Percentiles rank a stretch among this genome's conserved stretches.
Evolutionary conservation across 768 basidiomycete species (phyloP).

Genomic region (Russula abietina): DNA sequence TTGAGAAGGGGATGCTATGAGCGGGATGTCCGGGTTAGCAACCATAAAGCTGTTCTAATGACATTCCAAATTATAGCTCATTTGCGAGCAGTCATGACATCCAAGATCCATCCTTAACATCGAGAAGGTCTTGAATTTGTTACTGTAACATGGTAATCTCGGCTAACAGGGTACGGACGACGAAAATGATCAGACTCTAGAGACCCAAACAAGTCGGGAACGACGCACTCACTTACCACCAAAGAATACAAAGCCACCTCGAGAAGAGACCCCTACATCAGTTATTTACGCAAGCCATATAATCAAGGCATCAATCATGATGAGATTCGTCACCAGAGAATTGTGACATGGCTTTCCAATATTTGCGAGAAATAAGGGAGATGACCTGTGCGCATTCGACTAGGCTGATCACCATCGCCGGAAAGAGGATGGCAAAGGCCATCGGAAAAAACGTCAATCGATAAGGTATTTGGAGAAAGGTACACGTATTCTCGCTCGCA

Average conservation of each 20-base stretch:
- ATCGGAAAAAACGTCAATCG: too few relatives aligned
- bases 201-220: too few relatives aligned
- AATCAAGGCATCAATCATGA: neutral
- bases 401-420: too few relatives aligned
- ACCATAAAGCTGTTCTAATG: neutral
- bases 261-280: neutral
- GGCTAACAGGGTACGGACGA: neutral
- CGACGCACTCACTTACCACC: neutral
- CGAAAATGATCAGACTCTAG: neutral
- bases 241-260: neutral
- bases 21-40: neutral
- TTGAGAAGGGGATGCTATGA: neutral
- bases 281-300: neutral
- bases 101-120: neutral
- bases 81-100: neutral
- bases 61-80: neutral
- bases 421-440: too few relatives aligned
- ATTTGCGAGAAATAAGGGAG: neutral
- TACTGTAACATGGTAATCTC: neutral
- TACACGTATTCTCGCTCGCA: too few relatives aligned
- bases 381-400: too few relatives aligned
- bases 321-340: neutral
- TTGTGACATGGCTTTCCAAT: neutral
- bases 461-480: too few relatives aligned
- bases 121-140: neutral